Evolutionary conservation across 1,284 basidiomycete species (phyloP).

Genomic region (Amylostereum areolatum): DNA sequence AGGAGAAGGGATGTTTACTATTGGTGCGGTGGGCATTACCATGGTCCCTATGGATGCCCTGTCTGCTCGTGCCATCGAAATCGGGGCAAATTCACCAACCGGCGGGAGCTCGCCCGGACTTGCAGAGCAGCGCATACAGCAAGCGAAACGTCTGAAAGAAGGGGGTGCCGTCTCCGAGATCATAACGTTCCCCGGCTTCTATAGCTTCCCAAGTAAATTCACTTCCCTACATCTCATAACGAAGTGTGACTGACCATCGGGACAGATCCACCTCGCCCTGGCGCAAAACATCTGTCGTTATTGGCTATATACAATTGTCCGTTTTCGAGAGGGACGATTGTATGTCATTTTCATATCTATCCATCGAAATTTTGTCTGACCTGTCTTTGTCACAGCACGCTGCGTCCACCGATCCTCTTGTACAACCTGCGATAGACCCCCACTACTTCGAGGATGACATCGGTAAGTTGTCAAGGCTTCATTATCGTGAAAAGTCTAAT

Average conservation of each 20-base stretch:
- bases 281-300: neutral
- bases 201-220: constrained; percentile 5
- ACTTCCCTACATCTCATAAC: neutral
- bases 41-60: constrained; percentile 14
- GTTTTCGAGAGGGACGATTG: constrained; percentile 12
- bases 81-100: constrained; percentile 4
- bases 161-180: constrained; percentile 15
- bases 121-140: constrained; percentile 19
- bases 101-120: constrained; percentile 10
- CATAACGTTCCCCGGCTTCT: constrained; percentile 6
- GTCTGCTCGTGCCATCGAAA: constrained; percentile 7
- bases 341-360: neutral
- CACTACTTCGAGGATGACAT: constrained; percentile 14
- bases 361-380: neutral
- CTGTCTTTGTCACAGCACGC: constrained; percentile 6
- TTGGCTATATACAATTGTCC: constrained; percentile 4
- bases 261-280: neutral
- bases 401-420: constrained; percentile 8
- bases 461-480: constrained; percentile 1
- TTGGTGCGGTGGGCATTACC: constrained; percentile 2
- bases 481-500: neutral
- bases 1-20: constrained; percentile 21
- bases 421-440: constrained; percentile 10
- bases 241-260: neutral
- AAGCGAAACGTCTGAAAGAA: constrained; percentile 16